phyloP scores from a whole-genome alignment of 2,329 filamentous ascomycete genomes.

The Lecanoromycetidae sp. region DNA sequence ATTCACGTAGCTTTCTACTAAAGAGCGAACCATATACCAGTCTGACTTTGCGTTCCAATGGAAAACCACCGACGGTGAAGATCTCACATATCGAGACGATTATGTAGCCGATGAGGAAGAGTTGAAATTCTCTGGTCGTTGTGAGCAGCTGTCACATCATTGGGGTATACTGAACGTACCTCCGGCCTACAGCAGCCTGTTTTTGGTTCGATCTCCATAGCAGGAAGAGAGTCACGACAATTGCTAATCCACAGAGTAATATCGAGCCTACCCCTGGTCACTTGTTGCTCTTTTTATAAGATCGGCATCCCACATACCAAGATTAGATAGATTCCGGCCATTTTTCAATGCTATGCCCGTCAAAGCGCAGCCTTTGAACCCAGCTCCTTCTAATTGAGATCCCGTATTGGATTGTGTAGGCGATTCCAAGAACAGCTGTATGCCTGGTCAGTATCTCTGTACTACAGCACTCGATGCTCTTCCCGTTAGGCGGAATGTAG shows the following conservation, averaged over 20 bases:
- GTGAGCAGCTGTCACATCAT: neutral
- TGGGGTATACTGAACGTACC: slow-evolving; percentile 41
- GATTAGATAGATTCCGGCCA: slow-evolving; percentile 59
- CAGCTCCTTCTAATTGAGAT: slow-evolving; percentile 12
- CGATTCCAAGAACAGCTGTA: slow-evolving; percentile 18
- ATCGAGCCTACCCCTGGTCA: slow-evolving; percentile 59
- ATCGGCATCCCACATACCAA: slow-evolving; percentile 48
- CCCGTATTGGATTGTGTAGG: slow-evolving; percentile 6
- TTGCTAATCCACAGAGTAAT: slow-evolving; percentile 64
- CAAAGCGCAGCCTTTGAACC: slow-evolving; percentile 55
- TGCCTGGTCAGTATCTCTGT: slow-evolving; percentile 4
- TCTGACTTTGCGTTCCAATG: slow-evolving; percentile 56
- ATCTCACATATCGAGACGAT: slow-evolving; percentile 90
- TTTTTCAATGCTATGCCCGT: slow-evolving; percentile 60
- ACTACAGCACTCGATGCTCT: neutral
- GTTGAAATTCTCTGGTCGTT: slow-evolving; percentile 71
- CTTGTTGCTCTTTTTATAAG: slow-evolving; percentile 5
- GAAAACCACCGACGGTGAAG: slow-evolving; percentile 85
- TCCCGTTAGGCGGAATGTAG: neutral
- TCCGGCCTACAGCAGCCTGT: slow-evolving; percentile 82
- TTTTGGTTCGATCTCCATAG: slow-evolving; percentile 76
- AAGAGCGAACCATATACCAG: slow-evolving; percentile 49
- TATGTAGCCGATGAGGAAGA: slow-evolving; percentile 79
- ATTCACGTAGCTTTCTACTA: no score
- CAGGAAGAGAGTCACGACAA: slow-evolving; percentile 54